Evolutionary conservation across 192 early-diverging fungal genomes (phyloP), one percentile per base, ranked within the genome.

Genomic region (Backusella tarrabulga): DNA sequence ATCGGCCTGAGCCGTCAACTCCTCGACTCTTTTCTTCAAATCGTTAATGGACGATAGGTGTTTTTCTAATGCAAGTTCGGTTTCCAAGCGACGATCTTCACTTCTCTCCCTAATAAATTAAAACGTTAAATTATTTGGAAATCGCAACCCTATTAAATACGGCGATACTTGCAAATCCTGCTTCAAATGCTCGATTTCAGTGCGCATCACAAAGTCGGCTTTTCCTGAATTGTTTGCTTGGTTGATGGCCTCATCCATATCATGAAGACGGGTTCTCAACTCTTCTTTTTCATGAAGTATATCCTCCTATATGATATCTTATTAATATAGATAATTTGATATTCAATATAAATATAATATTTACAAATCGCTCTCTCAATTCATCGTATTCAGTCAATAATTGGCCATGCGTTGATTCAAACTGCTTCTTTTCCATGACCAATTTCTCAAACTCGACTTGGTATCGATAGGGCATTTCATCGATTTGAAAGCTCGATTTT

Each of bases 181-280:
- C 68, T 93, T 94, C 75, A 98, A 79, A 60, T 91, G 92, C 52
- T 96, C 95, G 68, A 97, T 95, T 83, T 98, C 97, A 34, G 92
- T 86, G 19, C 89, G 85, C 85, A 96, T 87, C 34, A 97, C 74
- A 76, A 95, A 97, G 75, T 98, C 96, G 15, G 90, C 86, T 77
- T 93, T 92, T 17, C 94, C 96, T 26, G 90, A 90, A 77, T 93
- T 90, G 75, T 90, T 85, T 17, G 92, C 87, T 23, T 90, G 88
- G 26, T 89, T 87, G 73, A 95, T 83, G 0, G 91, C 86, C 42
- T 85, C 83, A 77, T 97, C 95, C 84, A 96, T 85, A 56, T 98
- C 96, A 32, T 87, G 86, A 81, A 98, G 83, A 52, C 92, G 87
- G 52, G 77, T 80, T 75, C 92, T 89, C 21, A 95, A 77, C 14